Evolutionary conservation across 108 stramenopile species (phyloP), one percentile per base, ranked within the genome.

Genomic region (Fragilaria crotonensis): DNA sequence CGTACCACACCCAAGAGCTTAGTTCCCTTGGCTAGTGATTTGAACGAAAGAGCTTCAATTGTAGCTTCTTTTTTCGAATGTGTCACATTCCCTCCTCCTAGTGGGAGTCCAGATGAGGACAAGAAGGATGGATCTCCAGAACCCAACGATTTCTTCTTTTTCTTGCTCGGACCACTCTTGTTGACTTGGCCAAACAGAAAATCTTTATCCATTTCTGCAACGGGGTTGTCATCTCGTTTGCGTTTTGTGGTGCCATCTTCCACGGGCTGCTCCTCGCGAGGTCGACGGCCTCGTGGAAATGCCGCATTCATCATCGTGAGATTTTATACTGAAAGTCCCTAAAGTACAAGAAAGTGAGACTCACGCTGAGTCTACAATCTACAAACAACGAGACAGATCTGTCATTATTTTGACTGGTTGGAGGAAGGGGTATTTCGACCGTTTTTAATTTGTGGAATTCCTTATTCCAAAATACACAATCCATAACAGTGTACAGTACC

Each of bases 31-130:
- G 59, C 69, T 21, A 91, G 57, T 49, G 85, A 87, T 5, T 57
- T 27, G 54, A 91, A 88, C 7, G 77, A 63, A 26, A 91, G 47
- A 19, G 77, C 67, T 70, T 91, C 90, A 67, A 91, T 91, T 25
- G 66, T 66, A 46, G 80, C 57, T 5, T 72, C 67, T 5, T 63
- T 58, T 23, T 64, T 55, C 9, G 81, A 71, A 4, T 71, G 63
- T 19, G 84, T 70, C 33, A 90, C 89, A 2, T 67, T 84, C 1
- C 89, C 89, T 18, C 89, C 89, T 22, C 89, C 89, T 30, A 90
- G 25, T 11, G 89, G 89, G 9, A 87, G 53, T 33, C 71, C 22
- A n/a, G 75, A 74, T 63, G 57, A 33, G 28, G 30, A n/a, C 22
- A 31, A 19, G 46, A 7, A 0, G 56, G 31, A 48, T 2, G 48